Evolutionary conservation across 2,329 filamentous ascomycete species (phyloP).

Genomic region (Fusarium piperis): DNA sequence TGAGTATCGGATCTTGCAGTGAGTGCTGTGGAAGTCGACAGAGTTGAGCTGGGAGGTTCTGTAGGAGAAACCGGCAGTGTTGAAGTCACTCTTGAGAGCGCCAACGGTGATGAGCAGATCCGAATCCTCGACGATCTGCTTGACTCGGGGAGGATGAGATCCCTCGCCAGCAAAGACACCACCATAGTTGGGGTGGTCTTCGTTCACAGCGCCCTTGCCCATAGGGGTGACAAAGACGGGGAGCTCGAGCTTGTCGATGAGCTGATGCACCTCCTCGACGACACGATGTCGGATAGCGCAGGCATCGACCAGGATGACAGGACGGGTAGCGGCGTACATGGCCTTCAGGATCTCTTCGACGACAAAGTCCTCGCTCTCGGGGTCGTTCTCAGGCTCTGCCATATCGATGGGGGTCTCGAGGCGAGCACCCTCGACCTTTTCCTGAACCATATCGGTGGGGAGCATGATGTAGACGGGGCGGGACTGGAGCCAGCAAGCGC

Average conservation of each 20-base stretch:
- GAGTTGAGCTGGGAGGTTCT: conserved; percentile 79
- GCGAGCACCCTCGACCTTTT: conserved; percentile 78
- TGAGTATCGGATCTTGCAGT: conserved; percentile 78
- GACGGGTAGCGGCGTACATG: conserved; percentile 76
- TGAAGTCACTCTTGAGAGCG: conserved; percentile 78
- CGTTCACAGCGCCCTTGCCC: conserved; percentile 86
- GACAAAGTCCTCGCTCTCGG: conserved; percentile 81
- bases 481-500: conserved; percentile 77
- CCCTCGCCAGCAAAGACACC: conserved; percentile 88
- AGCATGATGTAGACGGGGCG: conserved; percentile 86
- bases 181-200: conserved; percentile 78
- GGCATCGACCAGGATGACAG: conserved; percentile 83
- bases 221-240: conserved; percentile 91
- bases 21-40: conserved; percentile 82
- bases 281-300: conserved; percentile 83
- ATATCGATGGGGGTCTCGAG: conserved; percentile 78
- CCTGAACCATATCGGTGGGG: conserved; percentile 81
- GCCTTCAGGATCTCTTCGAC: conserved; percentile 80
- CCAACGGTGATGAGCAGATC: conserved; percentile 79
- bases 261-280: conserved; percentile 74
- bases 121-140: conserved; percentile 71
- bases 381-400: conserved; percentile 69
- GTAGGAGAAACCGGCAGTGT: conserved; percentile 85
- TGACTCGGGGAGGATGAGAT: conserved; percentile 71
- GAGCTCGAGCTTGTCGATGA: conserved; percentile 77